These are phyloP conservation scores for Didymella segeticola DNA, from an alignment of 2,329 filamentous ascomycete genomes.

Conservation along the genomic window DNA sequence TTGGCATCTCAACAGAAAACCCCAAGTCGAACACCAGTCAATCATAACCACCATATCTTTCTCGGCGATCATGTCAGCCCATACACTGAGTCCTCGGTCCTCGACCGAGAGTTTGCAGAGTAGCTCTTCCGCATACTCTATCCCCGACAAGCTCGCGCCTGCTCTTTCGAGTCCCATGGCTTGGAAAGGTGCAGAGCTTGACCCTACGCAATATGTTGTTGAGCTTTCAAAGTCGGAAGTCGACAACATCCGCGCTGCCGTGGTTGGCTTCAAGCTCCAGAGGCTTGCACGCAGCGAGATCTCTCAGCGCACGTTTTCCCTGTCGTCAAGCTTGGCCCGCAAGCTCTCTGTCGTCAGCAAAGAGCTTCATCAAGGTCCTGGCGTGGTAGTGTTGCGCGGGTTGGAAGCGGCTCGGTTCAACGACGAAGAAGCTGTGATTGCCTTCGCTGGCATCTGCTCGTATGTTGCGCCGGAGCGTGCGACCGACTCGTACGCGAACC, in stretches of 20 bases:
- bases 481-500: slow-evolving; percentile 48
- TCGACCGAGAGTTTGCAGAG: slow-evolving; percentile 44
- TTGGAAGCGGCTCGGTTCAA: slow-evolving; percentile 43
- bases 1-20: not conserved
- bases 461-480: slow-evolving; percentile 42
- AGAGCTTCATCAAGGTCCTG: slow-evolving; percentile 39
- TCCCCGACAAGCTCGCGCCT: slow-evolving; percentile 41
- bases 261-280: slow-evolving; percentile 39
- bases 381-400: slow-evolving; percentile 43
- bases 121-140: slow-evolving; percentile 29
- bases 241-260: slow-evolving; percentile 39
- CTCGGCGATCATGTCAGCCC: slow-evolving; percentile 31
- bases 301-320: slow-evolving; percentile 27
- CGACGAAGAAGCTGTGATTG: slow-evolving; percentile 47
- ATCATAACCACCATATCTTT: not conserved
- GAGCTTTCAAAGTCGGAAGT: slow-evolving; percentile 36
- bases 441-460: slow-evolving; percentile 43
- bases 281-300: slow-evolving; percentile 12
- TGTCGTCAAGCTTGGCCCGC: slow-evolving; percentile 28
- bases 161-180: slow-evolving; percentile 41
- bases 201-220: slow-evolving; percentile 36
- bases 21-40: not conserved
- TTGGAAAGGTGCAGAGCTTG: slow-evolving; percentile 40
- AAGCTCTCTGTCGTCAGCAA: slow-evolving; percentile 37
- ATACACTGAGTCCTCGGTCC: slow-evolving; percentile 35